Conservation (phyloP, 768 basidiomycete genomes). For the Mycena belliarum region DNA sequence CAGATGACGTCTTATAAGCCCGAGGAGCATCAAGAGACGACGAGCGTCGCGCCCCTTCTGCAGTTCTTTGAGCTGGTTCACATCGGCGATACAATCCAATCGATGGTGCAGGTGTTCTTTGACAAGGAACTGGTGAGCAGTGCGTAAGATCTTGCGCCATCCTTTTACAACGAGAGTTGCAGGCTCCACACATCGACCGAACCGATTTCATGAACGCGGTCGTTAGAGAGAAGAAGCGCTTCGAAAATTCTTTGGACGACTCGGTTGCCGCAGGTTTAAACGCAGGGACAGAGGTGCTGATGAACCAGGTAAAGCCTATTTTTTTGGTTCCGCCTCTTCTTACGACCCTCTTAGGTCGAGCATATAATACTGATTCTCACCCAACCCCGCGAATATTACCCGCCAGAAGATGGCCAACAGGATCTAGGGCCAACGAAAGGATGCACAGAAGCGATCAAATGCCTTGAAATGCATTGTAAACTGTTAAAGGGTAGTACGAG, state of each 20-base stretch:
- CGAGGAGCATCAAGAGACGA: constrained; percentile 78
- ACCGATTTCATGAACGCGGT: constrained; percentile 93
- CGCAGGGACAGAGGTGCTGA: constrained; percentile 91
- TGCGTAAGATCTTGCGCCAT: not conserved
- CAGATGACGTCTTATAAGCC: constrained; percentile 92
- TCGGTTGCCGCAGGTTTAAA: constrained; percentile 93
- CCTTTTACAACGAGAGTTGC: not conserved
- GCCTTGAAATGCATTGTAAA: constrained; percentile 88
- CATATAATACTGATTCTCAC: constrained; percentile 87
- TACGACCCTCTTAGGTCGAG: constrained; percentile 63
- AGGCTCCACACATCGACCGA: constrained; percentile 88
- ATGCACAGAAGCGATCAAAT: constrained; percentile 87
- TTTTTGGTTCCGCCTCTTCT: not conserved
- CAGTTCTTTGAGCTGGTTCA: constrained; percentile 99
- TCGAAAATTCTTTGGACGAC: constrained; percentile 91
- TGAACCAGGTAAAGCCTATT: constrained; percentile 73
- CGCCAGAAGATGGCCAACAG: constrained; percentile 73
- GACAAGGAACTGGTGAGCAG: constrained; percentile 85
- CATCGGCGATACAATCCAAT: constrained; percentile 95
- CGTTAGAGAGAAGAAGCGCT: constrained; percentile 94
- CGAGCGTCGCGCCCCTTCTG: constrained; percentile 86
- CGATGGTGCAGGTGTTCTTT: constrained; percentile 97
- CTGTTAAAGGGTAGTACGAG: constrained; percentile 91
- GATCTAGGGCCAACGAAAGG: constrained; percentile 87
- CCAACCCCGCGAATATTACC: constrained; percentile 86